A percentile compares a stretch with the other conserved stretches of the same genome.
Conservation (phyloP, 139 green algal genomes). For the Astrephomene gubernaculifera region DNA sequence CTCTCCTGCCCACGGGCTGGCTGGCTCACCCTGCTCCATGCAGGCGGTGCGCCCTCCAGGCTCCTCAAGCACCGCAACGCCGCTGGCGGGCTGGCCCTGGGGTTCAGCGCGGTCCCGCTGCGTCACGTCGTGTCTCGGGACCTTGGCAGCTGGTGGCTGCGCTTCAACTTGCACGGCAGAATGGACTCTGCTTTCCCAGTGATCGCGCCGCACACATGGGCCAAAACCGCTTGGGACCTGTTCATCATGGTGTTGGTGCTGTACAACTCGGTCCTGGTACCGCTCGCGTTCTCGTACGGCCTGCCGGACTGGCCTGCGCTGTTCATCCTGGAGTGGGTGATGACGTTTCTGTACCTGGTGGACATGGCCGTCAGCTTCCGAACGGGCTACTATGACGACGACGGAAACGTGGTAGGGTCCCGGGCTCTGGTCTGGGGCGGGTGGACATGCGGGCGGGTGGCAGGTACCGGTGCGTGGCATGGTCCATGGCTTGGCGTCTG, state of each 20-base stretch:
- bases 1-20: too few species aligned
- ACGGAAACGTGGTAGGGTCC: constrained; percentile 1
- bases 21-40: too few species aligned
- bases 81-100: neutral
- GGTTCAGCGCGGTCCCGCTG: neutral
- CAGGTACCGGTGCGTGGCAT: too few species aligned
- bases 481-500: too few species aligned
- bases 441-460: neutral
- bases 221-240: neutral
- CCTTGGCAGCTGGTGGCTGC: neutral
- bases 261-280: constrained; percentile 18
- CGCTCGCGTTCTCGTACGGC: constrained; percentile 18
- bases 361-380: constrained; percentile 37
- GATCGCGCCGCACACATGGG: neutral
- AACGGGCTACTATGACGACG: constrained; percentile 17
- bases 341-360: neutral
- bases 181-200: neutral
- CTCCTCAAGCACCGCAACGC: neutral
- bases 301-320: neutral
- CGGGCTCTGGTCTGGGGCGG: too few species aligned
- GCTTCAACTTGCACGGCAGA: neutral
- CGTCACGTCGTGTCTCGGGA: neutral
- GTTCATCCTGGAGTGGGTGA: neutral
- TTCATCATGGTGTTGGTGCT: constrained; percentile 19
- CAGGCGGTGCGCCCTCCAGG: neutral